Evolutionary conservation across 257 asterid species (phyloP).

Genomic region (Cordia subcordata): DNA sequence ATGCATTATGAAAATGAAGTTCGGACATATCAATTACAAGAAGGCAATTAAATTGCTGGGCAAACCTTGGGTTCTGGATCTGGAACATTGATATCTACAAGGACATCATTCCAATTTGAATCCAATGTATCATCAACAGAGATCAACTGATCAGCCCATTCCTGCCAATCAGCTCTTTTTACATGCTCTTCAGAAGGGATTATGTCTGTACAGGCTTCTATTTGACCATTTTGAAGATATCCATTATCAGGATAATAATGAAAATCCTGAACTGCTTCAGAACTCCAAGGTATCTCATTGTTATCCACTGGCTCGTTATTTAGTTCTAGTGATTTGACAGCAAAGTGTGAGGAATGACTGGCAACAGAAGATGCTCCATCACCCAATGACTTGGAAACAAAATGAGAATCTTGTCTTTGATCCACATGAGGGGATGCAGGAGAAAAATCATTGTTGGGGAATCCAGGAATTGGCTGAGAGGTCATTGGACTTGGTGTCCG

Average conservation of each 20-base stretch:
- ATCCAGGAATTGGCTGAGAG: constrained; percentile 29
- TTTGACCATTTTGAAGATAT: constrained; percentile 32
- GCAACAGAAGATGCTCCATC: constrained; percentile 25
- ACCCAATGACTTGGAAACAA: constrained; percentile 30
- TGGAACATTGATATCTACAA: constrained; percentile 56
- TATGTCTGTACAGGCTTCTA: constrained; percentile 30
- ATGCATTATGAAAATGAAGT: too few relatives aligned
- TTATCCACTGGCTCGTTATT: constrained; percentile 25
- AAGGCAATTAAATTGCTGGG: too few relatives aligned
- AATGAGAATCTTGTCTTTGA: constrained; percentile 23
- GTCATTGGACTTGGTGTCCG: constrained; percentile 26
- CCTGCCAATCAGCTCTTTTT: constrained; percentile 57
- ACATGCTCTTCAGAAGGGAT: constrained; percentile 31
- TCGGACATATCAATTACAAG: too few relatives aligned
- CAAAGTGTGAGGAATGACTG: constrained; percentile 24
- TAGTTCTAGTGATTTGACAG: constrained; percentile 22
- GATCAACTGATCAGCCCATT: constrained; percentile 67
- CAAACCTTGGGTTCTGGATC: constrained; percentile 65
- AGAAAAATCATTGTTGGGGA: constrained; percentile 27
- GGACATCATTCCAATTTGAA: constrained; percentile 55
- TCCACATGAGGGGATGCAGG: constrained; percentile 29
- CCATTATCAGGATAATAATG: constrained; percentile 31
- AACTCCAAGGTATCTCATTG: constrained; percentile 32
- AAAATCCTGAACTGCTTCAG: constrained; percentile 31
- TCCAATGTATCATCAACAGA: constrained; percentile 50